phyloP scores from a whole-genome alignment of 441 rosid genomes.

The Codiaeum variegatum region DNA sequence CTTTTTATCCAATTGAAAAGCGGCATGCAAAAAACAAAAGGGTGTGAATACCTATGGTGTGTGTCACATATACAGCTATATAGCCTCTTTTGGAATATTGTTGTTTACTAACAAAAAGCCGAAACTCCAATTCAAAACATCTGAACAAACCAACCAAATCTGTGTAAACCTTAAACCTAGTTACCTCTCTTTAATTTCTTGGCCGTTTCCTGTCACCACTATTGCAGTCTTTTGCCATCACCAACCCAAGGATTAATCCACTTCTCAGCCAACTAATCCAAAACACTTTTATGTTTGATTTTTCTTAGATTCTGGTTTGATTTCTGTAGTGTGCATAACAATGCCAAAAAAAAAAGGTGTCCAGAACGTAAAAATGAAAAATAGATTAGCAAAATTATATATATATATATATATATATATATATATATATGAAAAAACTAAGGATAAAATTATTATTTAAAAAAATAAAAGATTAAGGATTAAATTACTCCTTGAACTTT shows the following conservation, averaged over 20 bases:
- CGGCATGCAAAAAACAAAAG: not conserved
- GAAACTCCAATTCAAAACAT: conserved; percentile 37
- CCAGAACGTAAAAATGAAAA: too few relatives aligned
- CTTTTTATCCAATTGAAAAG: not conserved
- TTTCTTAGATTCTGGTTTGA: too few relatives aligned
- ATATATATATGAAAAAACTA: too few relatives aligned
- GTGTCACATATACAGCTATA: conserved; percentile 16
- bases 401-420: too few relatives aligned
- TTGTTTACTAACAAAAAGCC: conserved; percentile 20
- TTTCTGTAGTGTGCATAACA: too few relatives aligned
- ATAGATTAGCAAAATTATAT: too few relatives aligned
- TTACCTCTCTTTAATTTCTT: conserved; percentile 9
- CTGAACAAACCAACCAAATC: conserved; percentile 22
- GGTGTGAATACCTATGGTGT: not conserved
- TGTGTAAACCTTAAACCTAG: not conserved
- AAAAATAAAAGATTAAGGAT: too few relatives aligned
- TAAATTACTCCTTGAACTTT: too few relatives aligned
- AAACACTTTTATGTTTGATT: too few relatives aligned
- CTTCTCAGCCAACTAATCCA: too few relatives aligned
- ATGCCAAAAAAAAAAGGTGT: too few relatives aligned
- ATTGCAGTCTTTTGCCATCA: conserved; percentile 15
- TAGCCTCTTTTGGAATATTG: conserved; percentile 18
- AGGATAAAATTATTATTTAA: too few relatives aligned
- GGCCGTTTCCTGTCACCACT: conserved; percentile 16
- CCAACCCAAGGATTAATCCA: conserved; percentile 13